Evolutionary conservation across 257 asterid genomes (phyloP), one percentile per base, ranked within the genome.

Genomic region (Solanum infundibuliforme): DNA sequence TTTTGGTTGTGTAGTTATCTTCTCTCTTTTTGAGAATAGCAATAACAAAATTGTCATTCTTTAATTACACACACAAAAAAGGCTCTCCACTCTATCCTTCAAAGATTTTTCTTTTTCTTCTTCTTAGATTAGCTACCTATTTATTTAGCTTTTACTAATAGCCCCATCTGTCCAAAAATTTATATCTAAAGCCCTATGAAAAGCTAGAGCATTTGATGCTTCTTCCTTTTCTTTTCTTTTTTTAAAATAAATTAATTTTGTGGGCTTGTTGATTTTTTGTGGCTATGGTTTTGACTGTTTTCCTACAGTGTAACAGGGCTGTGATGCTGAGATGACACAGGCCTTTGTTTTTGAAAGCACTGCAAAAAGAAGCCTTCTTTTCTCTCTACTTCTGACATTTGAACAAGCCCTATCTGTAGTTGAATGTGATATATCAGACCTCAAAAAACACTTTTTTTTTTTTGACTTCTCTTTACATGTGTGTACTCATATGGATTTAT

Each of bases 281-380:
- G 39, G 85, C 66, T 27, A 79, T 79, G 66, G 84, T 43, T 43
- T 43, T 79, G 39, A 25, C 77, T 72, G n/a, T 41, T 58, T 65
- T 86, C 31, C 86, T 88, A 81, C 69, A 83, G 88, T 20, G 86
- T 87, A 91, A 90, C 94, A 91, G 93, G 77, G 32, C 46, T 71
- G 89, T 81, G 87, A 87, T 60, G 87, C 66, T 43, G 60, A 77
- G 82, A 34, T 35, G 71, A 32, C 79, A 58, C 91, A 91, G 89
- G 87, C 89, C 90, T 88, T 90, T 91, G 88, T 81, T 90, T 52
- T 90, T 88, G 91, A 90, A 68, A 88, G 87, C 90, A 83, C 92
- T 86, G 94, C 85, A 87, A 88, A 89, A 89, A 87, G 89, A 10
- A 77, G 76, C 81, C 86, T 46, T 46, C n/a, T 34, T 71, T 62